Percentiles rank a stretch among this genome's conserved stretches.
These are phyloP conservation scores for Fusarium kyushuense DNA, from an alignment of 2,329 filamentous ascomycete species.

Conservation along the genomic window DNA sequence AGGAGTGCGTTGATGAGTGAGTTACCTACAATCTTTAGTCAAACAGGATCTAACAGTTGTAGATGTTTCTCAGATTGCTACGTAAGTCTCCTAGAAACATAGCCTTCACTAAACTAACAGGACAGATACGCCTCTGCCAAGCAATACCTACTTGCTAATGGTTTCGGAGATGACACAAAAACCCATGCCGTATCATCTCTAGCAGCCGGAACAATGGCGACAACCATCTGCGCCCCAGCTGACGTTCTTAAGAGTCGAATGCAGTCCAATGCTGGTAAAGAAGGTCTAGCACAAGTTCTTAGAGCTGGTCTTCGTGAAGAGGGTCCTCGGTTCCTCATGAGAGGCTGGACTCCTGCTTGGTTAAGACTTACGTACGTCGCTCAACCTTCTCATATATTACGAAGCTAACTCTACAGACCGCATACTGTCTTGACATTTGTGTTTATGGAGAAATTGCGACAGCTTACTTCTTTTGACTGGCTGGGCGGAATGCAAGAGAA, in stretches of 20 bases:
- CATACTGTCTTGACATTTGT: constrained; percentile 61
- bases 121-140: constrained; percentile 52
- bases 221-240: constrained; percentile 59
- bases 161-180: constrained; percentile 54
- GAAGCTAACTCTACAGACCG: constrained; percentile 48
- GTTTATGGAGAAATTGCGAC: constrained; percentile 59
- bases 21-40: background rate
- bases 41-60: constrained; percentile 12
- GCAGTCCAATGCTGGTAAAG: constrained; percentile 50
- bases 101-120: too few species aligned
- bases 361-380: constrained; percentile 56
- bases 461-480: constrained; percentile 48
- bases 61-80: constrained; percentile 60
- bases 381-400: fast-evolving
- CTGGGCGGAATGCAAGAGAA: constrained; percentile 22
- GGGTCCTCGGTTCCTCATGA: constrained; percentile 58
- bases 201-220: constrained; percentile 59
- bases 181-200: constrained; percentile 57
- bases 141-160: constrained; percentile 46
- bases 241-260: constrained; percentile 60
- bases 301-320: constrained; percentile 53
- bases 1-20: constrained; percentile 60
- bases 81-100: constrained; percentile 15
- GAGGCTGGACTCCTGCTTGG: constrained; percentile 61
- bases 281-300: constrained; percentile 53